Conservation (phyloP, 176 grass and related monocot species). For the Aegilops longissima region DNA sequence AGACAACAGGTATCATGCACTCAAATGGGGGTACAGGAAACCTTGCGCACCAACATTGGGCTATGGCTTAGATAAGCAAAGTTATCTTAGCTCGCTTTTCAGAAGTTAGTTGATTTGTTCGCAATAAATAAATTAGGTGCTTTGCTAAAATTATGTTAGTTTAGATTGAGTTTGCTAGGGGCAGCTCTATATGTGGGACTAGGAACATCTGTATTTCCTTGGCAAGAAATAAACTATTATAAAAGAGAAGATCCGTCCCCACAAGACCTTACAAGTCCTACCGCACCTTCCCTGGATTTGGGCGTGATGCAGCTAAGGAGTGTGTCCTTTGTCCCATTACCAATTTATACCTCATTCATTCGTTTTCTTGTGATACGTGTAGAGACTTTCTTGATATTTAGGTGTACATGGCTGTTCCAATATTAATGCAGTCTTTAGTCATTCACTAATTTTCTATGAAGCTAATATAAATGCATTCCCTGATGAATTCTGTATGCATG, state of each 20-base stretch:
- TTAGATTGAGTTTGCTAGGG: neutral
- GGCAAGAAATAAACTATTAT: neutral
- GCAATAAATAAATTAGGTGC: neutral
- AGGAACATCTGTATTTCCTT: neutral
- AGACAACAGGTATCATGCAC: neutral
- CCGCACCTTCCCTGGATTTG: neutral
- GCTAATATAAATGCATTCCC: constrained; percentile 17
- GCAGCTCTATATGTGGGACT: neutral
- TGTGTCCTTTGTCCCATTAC: neutral
- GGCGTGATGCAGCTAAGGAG: neutral
- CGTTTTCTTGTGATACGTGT: neutral
- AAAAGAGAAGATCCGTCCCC: neutral
- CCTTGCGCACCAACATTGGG: neutral
- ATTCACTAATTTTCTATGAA: constrained; percentile 11
- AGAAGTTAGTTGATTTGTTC: neutral
- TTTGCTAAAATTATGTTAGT: neutral
- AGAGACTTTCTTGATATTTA: constrained; percentile 3
- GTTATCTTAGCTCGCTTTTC: neutral
- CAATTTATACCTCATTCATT: neutral
- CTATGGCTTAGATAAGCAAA: neutral
- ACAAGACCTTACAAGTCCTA: neutral
- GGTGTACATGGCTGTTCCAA: neutral
- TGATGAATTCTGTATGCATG: constrained; percentile 27
- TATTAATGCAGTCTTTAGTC: constrained; percentile 8
- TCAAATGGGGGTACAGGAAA: neutral